Percentiles rank a stretch among this genome's conserved stretches.
phyloP scores from a whole-genome alignment of 768 basidiomycete genomes.

The Cystobasidium onofrii region DNA sequence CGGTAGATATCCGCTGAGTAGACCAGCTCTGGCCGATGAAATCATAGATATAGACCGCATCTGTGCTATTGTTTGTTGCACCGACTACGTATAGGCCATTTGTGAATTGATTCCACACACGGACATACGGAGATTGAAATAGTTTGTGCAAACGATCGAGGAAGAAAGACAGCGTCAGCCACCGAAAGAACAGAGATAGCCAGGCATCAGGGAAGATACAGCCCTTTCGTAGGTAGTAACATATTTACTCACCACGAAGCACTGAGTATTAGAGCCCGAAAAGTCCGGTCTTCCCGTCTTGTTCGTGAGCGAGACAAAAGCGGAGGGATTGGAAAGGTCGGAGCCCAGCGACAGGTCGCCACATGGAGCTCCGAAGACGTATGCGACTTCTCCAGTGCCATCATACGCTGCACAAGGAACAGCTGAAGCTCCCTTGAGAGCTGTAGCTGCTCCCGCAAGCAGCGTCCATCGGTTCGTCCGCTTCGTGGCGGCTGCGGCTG shows the following conservation, averaged over 20 bases:
- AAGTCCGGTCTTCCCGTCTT: slow-evolving; percentile 24
- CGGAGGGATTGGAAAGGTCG: background rate
- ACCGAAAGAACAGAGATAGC: background rate
- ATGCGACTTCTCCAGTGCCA: background rate
- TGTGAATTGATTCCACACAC: slow-evolving; percentile 25
- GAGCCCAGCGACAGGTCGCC: slow-evolving; percentile 7
- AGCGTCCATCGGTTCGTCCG: background rate
- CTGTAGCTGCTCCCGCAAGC: background rate
- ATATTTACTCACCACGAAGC: slow-evolving; percentile 8
- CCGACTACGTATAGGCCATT: slow-evolving; percentile 28
- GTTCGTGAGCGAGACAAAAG: background rate
- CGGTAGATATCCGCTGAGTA: background rate
- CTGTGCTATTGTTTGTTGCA: background rate
- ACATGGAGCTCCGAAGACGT: slow-evolving; percentile 3
- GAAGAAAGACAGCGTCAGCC: background rate
- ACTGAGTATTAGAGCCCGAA: slow-evolving; percentile 11
- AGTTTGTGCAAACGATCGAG: background rate
- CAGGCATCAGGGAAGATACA: background rate
- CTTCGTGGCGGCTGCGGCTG: background rate
- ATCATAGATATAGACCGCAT: slow-evolving; percentile 18
- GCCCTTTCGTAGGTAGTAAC: too few species aligned
- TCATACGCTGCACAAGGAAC: slow-evolving; percentile 12
- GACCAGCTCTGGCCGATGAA: slow-evolving; percentile 2
- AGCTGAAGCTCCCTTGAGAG: background rate
- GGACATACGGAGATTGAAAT: background rate